Evolutionary conservation across 495 filamentous ascomycete species (phyloP), one percentile per base, ranked within the genome.

Genomic region (Xanthoparmelia taractica): DNA sequence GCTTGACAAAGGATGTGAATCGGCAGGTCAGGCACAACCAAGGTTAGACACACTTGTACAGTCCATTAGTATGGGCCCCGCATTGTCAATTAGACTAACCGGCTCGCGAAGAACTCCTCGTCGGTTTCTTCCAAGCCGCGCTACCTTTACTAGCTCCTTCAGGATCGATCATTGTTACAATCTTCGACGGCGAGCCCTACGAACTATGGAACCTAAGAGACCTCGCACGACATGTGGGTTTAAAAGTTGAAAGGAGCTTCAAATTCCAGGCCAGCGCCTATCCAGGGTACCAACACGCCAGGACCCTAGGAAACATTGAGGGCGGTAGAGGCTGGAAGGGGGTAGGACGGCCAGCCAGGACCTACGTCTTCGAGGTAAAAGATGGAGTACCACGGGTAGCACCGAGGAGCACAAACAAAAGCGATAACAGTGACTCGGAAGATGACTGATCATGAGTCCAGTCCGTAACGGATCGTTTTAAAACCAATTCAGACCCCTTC

Each of bases 111-210:
- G 88, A 92, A 70, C 78, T 97, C 37, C 79, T 97, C 3, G 89
- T 95, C 13, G 80, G 77, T 8, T 96, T 96, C 73, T 96, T 97
- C 77, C 79, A 81, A 65, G 76, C 82, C 12, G 85, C 78, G 65
- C 64, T 78, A 4, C 77, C 82, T 8, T 68, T 85, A 23, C 67
- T 84, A 43, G 75, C 79, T 59, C 57, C 67, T 71, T 29, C 76
- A 70, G 90, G 91, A 5, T 84, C 83, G 43, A 87, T 97, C 48
- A 70, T 96, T 25, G 85, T 97, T 1, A 95, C 92, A 2, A 73
- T 97, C 8, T 97, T 98, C 71, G 92, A 96, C 73, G 88, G 87
- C 45, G 85, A 93, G 70, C 94, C 93, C 1, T 98, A 98, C 73
- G 91, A 89, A 12, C 79, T 96, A 15, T 98, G 94, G 94, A 96